Evolutionary conservation across 2,329 filamentous ascomycete species (phyloP).

Genomic region (Parastagonospora avenae): DNA sequence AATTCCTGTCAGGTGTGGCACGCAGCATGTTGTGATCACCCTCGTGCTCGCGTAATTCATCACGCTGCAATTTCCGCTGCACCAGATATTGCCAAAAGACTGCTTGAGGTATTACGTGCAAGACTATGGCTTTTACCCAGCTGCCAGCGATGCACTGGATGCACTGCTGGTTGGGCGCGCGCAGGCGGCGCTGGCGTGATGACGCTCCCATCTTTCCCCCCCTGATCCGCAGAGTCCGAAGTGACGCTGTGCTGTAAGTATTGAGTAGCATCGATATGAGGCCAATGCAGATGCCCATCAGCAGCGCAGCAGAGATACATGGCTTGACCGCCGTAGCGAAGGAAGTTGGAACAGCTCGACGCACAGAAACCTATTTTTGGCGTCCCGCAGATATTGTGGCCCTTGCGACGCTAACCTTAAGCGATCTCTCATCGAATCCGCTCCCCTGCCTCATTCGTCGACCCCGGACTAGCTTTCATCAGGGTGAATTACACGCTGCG

Average conservation of each 20-base stretch:
- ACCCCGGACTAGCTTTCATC: slow-evolving; percentile 21
- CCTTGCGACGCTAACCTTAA: slow-evolving; percentile 26
- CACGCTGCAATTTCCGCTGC: slow-evolving; percentile 22
- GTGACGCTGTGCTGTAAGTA: not conserved
- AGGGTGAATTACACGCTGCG: slow-evolving; percentile 25
- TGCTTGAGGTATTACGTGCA: slow-evolving; percentile 2
- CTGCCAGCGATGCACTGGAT: no score
- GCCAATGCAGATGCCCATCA: slow-evolving; percentile 2
- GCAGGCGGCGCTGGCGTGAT: no score
- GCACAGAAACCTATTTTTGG: slow-evolving; percentile 36
- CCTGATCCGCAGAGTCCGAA: not conserved
- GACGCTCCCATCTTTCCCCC: no score
- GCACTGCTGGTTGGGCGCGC: no score
- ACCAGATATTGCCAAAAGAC: slow-evolving; percentile 13
- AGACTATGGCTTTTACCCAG: slow-evolving; percentile 15
- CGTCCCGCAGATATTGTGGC: slow-evolving; percentile 23
- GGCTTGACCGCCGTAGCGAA: not conserved
- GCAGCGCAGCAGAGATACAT: slow-evolving; percentile 6
- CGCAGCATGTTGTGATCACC: slow-evolving; percentile 1
- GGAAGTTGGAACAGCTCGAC: slow-evolving; percentile 4
- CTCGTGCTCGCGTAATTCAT: slow-evolving; percentile 15
- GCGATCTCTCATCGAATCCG: slow-evolving; percentile 29
- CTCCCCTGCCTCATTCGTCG: slow-evolving; percentile 15
- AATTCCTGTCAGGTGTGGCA: not conserved
- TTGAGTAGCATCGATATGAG: slow-evolving; percentile 6